Conservation (phyloP, 306 rosid genomes). For the Myrica gale region DNA sequence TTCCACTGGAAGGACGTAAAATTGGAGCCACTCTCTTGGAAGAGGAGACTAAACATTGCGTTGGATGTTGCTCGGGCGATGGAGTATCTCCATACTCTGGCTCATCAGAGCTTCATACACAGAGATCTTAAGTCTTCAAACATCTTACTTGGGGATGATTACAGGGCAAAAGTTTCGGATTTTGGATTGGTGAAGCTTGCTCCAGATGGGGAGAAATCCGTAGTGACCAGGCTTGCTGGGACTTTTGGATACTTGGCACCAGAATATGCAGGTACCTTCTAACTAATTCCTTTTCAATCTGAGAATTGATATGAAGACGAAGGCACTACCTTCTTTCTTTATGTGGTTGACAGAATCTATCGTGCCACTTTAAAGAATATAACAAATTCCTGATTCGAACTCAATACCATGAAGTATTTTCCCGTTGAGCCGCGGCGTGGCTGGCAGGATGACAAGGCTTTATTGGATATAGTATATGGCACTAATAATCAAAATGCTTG, state of each 20-base stretch:
- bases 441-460: slow-evolving; percentile 12
- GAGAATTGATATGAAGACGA: neutral
- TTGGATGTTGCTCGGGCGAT: slow-evolving; percentile 96
- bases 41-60: slow-evolving; percentile 87
- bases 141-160: slow-evolving; percentile 85
- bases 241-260: slow-evolving; percentile 98
- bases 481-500: slow-evolving; percentile 17
- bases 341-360: neutral
- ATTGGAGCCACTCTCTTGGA: slow-evolving; percentile 95
- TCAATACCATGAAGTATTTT: slow-evolving; percentile 20
- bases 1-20: slow-evolving; percentile 75
- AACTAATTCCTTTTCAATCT: slow-evolving; percentile 1
- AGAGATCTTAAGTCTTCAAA: slow-evolving; percentile 96
- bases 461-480: slow-evolving; percentile 18
- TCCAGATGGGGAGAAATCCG: slow-evolving; percentile 84
- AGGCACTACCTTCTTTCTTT: neutral
- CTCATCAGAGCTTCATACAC: slow-evolving; percentile 97
- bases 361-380: neutral
- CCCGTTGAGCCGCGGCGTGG: neutral
- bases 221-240: slow-evolving; percentile 91
- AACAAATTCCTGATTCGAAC: slow-evolving; percentile 13
- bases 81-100: slow-evolving; percentile 93
- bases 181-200: slow-evolving; percentile 98
- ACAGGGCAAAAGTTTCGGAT: slow-evolving; percentile 86
- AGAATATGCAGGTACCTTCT: slow-evolving; percentile 82